Base-by-base conservation (phyloP, 202 grass and related monocot species). In the Schoenoplectus tabernaemontani region DNA sequence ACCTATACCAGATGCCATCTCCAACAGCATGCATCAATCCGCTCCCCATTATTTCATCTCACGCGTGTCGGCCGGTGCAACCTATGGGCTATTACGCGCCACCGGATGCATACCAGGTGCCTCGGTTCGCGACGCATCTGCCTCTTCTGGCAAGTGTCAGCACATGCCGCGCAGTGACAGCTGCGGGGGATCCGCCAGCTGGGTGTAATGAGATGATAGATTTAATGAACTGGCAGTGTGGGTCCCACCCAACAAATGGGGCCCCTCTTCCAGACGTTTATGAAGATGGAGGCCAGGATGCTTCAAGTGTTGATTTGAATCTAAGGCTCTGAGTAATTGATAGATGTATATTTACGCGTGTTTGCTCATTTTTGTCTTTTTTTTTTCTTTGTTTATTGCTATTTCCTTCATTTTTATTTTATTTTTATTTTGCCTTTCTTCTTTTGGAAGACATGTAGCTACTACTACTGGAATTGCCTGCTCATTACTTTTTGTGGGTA, bases 1-100 rank as follows among this genome's bases (percentile, higher is more conserved):
- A 90, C 65, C 86, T 96, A 57, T 96, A 96, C 78, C 86, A 7
- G 11, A 57, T 17, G 3, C 32, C n/a, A 2, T 57, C 22, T 3
- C 39, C 83, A 2, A 34, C 44, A 10, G 44, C 81, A 42, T 76
- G 42, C 43, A 16, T 28, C 38, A 53, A 41, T 48, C 65, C 38
- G 0, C 46, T 66, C 26, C 71, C 57, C 26, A 69, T 68, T 15
- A 56, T 65, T 68, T 78, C 72, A 26, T 77, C 82, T 64, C 70
- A 64, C 36, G 58, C 59, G 23, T 65, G 69, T 83, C 64, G 71
- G 81, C 85, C 61, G 60, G 19, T 16, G 63, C 38, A 79, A 80
- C 42, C 82, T 33, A 84, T 78, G 82, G 80, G 46, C 43, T 89
- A 87, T 84, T 88, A 87, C 76, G 9, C 69, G 15, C 71, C 80